Base-by-base conservation (phyloP, 257 asterid species). In the Nicotiana paniculata region DNA sequence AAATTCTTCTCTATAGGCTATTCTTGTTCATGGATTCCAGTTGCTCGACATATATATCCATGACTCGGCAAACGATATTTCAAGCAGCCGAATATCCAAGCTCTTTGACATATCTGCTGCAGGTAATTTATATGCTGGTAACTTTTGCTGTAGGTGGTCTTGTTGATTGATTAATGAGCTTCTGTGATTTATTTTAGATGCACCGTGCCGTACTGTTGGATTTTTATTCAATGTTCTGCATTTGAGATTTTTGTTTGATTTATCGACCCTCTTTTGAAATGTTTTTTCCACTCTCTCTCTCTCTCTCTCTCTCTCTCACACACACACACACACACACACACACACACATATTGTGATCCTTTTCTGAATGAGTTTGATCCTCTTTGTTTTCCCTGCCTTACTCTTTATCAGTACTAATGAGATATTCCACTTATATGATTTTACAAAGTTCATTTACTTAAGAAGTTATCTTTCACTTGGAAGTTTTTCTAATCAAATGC, bases 21-120 rank as follows among this genome's bases (percentile, higher is more conserved):
- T 95, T 89, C 95, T 95, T 88, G 95, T 93, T 83, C 97, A 95
- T 83, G 98, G 98, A 76, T 93, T 95, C 91, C 98, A 95, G 88
- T 88, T 95, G 86, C 97, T 95, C 80, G 98, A 95, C 84, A 88
- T 95, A 89, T 93, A 93, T 95, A 83, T 92, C 88, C 94, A 91
- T 87, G 90, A 92, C 88, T 90, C 95, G 35, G 93, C 91, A 13
- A 90, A 89, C 83, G 96, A 89, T 83, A 84, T 85, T 88, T 87
- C 86, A 79, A 88, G 86, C 86, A 89, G 93, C 87, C 90, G 92
- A 83, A 80, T 90, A 81, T 90, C 97, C 77, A 92, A 93, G 85
- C 85, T 92, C 81, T 85, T 93, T 72, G 94, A 91, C 85, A 78
- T 92, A 81, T 91, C 97, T 77, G 91, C 97, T 3, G 90, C 97